These are phyloP conservation scores for Linnemannia schmuckeri DNA, from an alignment of 192 early-diverging fungal species.

Conservation along the genomic window DNA sequence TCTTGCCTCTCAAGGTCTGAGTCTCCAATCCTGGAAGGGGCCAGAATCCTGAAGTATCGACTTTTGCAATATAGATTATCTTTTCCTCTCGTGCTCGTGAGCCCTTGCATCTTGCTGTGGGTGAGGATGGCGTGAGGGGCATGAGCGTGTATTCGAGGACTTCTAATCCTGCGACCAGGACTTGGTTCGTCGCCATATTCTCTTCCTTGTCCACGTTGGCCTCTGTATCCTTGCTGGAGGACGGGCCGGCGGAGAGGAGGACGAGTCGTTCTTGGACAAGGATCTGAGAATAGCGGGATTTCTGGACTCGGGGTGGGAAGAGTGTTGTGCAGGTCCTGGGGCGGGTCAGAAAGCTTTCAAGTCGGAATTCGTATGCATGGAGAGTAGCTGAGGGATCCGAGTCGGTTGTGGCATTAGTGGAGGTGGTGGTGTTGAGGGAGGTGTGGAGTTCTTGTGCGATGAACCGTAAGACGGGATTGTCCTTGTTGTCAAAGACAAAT, in stretches of 20 bases:
- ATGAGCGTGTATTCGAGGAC: slow-evolving; percentile 37
- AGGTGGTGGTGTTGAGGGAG: neutral
- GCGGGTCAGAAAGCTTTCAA: slow-evolving; percentile 39
- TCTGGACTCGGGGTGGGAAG: slow-evolving; percentile 30
- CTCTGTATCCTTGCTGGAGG: neutral
- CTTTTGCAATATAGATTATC: slow-evolving; percentile 61
- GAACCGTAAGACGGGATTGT: slow-evolving; percentile 18
- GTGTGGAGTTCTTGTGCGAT: slow-evolving; percentile 30
- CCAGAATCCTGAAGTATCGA: slow-evolving; percentile 61
- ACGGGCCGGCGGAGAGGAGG: slow-evolving; percentile 13
- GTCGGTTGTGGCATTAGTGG: neutral
- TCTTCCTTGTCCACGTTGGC: neutral
- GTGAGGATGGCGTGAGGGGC: neutral
- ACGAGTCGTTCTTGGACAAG: slow-evolving; percentile 40
- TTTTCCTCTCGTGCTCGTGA: neutral
- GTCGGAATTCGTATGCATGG: slow-evolving; percentile 13
- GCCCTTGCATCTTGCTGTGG: neutral
- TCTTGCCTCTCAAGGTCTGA: neutral
- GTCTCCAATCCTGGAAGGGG: slow-evolving; percentile 24
- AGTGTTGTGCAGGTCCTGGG: slow-evolving; percentile 9
- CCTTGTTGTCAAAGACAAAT: slow-evolving; percentile 7
- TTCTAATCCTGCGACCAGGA: slow-evolving; percentile 40
- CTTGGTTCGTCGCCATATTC: neutral
- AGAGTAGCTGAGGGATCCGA: neutral
- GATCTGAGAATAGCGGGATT: slow-evolving; percentile 14